Base-by-base conservation (phyloP, 106 monocot genomes). In the Dendrobium nobile region DNA sequence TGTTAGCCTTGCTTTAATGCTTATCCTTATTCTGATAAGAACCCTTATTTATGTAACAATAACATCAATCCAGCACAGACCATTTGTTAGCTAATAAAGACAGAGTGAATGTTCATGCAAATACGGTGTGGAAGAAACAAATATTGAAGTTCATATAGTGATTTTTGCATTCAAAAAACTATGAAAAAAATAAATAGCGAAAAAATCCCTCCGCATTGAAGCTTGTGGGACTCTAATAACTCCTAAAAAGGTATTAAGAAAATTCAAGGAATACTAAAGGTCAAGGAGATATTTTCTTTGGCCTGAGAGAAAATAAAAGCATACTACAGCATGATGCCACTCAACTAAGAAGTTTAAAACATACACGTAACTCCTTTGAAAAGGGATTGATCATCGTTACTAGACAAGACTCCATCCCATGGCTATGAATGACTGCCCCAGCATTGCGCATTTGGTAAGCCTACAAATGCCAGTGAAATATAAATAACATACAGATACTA, bases 351-450 rank as follows among this genome's bases (percentile, higher is more conserved):
- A 37, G 18, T 70, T 77, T 9, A 58, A 74, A 84, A 43, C 28
- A 44, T 85, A 99, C 95, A 28, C 91, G 90, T 78, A 95, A 99
- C 82, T 93, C 99, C 76, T 91, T 95, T 3, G 87, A 78, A 61
- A 75, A 87, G 31, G 99, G 99, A 85, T 91, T 73, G 41, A 99
- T 78, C 99, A 95, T 95, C 13, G 95, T 95, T 41, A 82, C 87
- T 65, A 95, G 80, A 73, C 99, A 99, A 15, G 99, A 95, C 84
- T 99, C 99, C 85, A 95, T 88, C 28, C 99, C 99, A 86, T 99
- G 99, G 77, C 99, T 99, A 65, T 99, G 92, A 81, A 95, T 99
- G 74, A 99, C 95, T 65, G 93, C 91, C 75, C 99, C 99, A 81
- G 99, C 95, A 87, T 87, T 87, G 7, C 93, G 88, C 95, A 90